phyloP scores from a whole-genome alignment of 331 rosid genomes.

The Pyracantha coccinea region DNA sequence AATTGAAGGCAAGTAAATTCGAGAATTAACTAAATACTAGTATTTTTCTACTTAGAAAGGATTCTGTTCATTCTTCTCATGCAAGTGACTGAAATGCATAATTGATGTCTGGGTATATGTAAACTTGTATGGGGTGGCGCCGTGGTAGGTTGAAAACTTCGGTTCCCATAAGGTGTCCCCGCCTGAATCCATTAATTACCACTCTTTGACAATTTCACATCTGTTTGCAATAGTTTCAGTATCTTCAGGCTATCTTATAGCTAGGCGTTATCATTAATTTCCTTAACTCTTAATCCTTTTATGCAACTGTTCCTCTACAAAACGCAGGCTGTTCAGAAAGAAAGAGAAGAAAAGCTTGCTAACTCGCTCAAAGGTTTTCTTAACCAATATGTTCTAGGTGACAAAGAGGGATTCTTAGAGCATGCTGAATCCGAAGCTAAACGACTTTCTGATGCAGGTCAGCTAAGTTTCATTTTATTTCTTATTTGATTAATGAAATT shows the following conservation, averaged over 20 bases:
- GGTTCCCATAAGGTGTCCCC: background rate
- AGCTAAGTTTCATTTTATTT: conserved; percentile 1
- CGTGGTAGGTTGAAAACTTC: background rate
- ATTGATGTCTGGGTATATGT: background rate
- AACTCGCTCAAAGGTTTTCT: conserved; percentile 52
- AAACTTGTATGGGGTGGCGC: background rate
- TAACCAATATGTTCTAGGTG: conserved; percentile 62
- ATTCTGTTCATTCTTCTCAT: background rate
- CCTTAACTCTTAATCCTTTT: background rate
- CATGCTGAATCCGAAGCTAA: conserved; percentile 75
- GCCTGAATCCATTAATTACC: background rate
- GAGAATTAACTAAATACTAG: background rate
- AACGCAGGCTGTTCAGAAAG: conserved; percentile 65
- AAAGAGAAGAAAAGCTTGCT: conserved; percentile 88
- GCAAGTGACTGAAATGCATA: background rate
- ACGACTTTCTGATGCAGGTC: conserved; percentile 81
- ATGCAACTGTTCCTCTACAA: background rate
- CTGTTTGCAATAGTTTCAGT: background rate
- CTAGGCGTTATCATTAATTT: background rate
- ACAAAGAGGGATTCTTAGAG: conserved; percentile 56
- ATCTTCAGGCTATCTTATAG: background rate
- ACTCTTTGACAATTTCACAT: background rate
- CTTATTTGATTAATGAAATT: background rate
- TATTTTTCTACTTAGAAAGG: background rate
- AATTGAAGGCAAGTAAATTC: conserved; percentile 67